phyloP scores from a whole-genome alignment of 179 eudicot genomes.

The Pouteria campechiana region DNA sequence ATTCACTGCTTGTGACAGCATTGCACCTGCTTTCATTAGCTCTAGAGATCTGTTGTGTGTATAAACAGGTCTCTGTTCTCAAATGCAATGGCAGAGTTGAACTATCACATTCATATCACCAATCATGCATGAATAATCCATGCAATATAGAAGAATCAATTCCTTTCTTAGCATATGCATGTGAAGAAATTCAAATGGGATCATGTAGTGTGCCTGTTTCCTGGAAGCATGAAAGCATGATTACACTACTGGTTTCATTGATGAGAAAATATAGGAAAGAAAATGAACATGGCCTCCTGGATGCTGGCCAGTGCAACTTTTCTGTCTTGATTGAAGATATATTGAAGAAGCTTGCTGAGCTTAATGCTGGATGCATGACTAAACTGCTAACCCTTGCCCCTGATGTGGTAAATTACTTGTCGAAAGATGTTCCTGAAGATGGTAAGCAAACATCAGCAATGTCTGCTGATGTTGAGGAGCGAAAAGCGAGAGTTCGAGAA shows the following conservation, averaged over 20 bases:
- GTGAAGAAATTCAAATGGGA: constrained; percentile 41
- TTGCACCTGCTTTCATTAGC: constrained; percentile 81
- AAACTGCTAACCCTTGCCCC: constrained; percentile 66
- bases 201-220: constrained; percentile 13
- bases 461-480: constrained; percentile 52
- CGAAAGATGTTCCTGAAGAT: constrained; percentile 14
- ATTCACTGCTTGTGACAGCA: constrained; percentile 64
- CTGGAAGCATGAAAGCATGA: constrained; percentile 48
- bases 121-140: constrained; percentile 27
- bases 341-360: constrained; percentile 64
- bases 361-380: constrained; percentile 53
- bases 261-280: constrained; percentile 64
- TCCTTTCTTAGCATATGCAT: constrained; percentile 64
- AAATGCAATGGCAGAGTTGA: no score
- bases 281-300: constrained; percentile 26
- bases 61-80: no score
- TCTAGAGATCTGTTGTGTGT: constrained; percentile 52
- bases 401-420: constrained; percentile 46
- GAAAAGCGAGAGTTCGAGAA: constrained; percentile 91
- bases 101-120: no score
- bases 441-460: constrained; percentile 11
- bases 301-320: constrained; percentile 55
- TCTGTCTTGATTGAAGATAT: constrained; percentile 54
- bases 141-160: constrained; percentile 23
- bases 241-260: constrained; percentile 75